Base-by-base conservation (phyloP, 176 grass and related monocot species). In the Hordeum marinum region DNA sequence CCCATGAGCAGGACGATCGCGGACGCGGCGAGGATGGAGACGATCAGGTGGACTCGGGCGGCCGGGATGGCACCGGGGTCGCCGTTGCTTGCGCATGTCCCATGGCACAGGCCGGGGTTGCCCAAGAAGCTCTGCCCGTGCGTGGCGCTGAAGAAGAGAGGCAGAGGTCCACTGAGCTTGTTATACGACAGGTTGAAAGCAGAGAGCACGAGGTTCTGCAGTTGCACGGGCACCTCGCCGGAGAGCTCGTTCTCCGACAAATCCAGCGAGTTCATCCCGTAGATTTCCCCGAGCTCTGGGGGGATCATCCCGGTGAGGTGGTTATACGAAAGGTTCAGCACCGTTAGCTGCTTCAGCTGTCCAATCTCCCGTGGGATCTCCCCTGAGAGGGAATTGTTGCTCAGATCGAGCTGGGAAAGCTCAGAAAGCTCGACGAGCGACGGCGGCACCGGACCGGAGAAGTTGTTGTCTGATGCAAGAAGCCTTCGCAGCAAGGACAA, bases 171-270 rank as follows among this genome's bases (percentile, higher is more conserved):
- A 7, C 75, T 88, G 37, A 99, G 86, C 39, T 74, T 92, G 62
- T 99, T 99, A 27, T 85, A 73, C 7, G 97, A 99, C 4, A 96
- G 46, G 36, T 99, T 99, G 41, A 99, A 89, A 18, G 29, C 46
- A 64, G 37, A 64, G 9, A 94, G 72, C 34, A 20, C 87, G 2
- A 96, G 75, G 40, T 88, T 86, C 71, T 89, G 58, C 48, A 96
- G 32, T 34, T 94, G 84, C 7, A 8, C 46, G 0, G 94, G 97
- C 66, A 99, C 24, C 76, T 76, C 72, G 9, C 97, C 94, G 8
- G 84, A 89, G 64, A 99, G 88, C 40, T 69, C 68, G 39, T 99
- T 99, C 65, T 81, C 20, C 0, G 97, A 99, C 24, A 99, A 61
- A 31, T 99, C 97, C 14, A 99, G 94, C 2, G 79, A 48, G 20